A percentile compares a stretch with the other conserved stretches of the same genome.
Conservation (phyloP, 805 yeast genomes). For the Sugiyamaella chiloensis region DNA sequence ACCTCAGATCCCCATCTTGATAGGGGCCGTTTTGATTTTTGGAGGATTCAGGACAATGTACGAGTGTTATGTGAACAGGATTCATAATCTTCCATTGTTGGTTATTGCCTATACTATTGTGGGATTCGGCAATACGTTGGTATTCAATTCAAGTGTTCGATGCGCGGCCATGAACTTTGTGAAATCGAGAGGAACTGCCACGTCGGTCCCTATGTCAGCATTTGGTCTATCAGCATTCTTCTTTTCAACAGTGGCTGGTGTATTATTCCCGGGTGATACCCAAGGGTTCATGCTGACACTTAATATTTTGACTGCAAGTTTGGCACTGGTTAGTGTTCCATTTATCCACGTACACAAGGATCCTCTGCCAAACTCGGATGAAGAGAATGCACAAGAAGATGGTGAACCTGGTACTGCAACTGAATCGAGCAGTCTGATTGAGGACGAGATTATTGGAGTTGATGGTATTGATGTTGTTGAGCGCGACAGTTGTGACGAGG, state of each 20-base stretch:
- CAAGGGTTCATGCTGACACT: conserved; percentile 22
- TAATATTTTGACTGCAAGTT: conserved; percentile 19
- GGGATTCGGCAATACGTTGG: conserved; percentile 66
- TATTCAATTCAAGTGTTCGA: conserved; percentile 62
- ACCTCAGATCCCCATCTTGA: conserved; percentile 38
- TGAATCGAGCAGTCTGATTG: conserved; percentile 12
- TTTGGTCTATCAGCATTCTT: conserved; percentile 73
- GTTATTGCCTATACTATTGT: conserved; percentile 43
- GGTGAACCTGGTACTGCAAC: not conserved
- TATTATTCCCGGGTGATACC: conserved; percentile 34
- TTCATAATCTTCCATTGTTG: conserved; percentile 36
- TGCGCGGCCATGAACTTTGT: conserved; percentile 72
- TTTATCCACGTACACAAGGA: conserved; percentile 18
- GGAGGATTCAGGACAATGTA: conserved; percentile 57
- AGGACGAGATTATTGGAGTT: conserved; percentile 14
- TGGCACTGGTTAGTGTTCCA: conserved; percentile 18
- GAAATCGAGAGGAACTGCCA: conserved; percentile 64
- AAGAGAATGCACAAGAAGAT: not conserved
- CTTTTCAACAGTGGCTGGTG: conserved; percentile 50
- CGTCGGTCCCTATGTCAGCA: conserved; percentile 69
- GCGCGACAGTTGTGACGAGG: not conserved
- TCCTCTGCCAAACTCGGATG: not conserved
- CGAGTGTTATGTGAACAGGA: conserved; percentile 39
- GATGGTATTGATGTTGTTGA: conserved; percentile 1
- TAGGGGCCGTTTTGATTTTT: conserved; percentile 51